Conservation (phyloP, 1,139 yeast species). For the Protomyces inundatus region DNA sequence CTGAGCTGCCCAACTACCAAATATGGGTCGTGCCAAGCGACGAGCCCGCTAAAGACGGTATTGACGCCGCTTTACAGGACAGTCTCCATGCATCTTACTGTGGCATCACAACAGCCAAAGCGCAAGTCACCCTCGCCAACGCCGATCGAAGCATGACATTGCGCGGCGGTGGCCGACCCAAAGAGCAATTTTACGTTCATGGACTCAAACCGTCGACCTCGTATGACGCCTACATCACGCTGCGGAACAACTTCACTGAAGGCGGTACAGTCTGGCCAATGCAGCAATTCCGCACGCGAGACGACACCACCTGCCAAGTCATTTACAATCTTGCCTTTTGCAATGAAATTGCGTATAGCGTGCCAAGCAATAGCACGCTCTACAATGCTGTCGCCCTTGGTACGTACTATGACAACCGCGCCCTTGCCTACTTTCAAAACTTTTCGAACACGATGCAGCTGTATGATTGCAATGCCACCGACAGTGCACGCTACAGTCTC, state of each 20-base stretch:
- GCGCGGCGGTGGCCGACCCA: constrained; percentile 27
- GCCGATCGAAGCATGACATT: constrained; percentile 29
- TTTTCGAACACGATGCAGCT: constrained; percentile 74
- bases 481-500: constrained; percentile 60
- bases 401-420: constrained; percentile 57
- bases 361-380: constrained; percentile 53
- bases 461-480: constrained; percentile 66
- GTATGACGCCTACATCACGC: constrained; percentile 62
- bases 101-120: constrained; percentile 10
- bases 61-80: constrained; percentile 5
- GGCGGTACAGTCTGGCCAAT: constrained; percentile 62
- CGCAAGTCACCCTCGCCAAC: constrained; percentile 18
- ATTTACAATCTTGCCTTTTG: constrained; percentile 75
- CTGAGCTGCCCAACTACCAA: constrained; percentile 23
- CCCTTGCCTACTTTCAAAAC: constrained; percentile 52
- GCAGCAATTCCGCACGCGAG: constrained; percentile 58
- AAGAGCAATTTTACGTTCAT: constrained; percentile 47
- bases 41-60: not conserved
- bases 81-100: constrained; percentile 22
- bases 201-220: constrained; percentile 58
- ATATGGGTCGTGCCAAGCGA: constrained; percentile 25
- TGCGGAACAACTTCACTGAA: constrained; percentile 40
- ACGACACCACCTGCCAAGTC: constrained; percentile 55
- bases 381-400: constrained; percentile 39
- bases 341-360: constrained; percentile 75